Percentiles rank a stretch among this genome's conserved stretches.
These are phyloP conservation scores for Achlya hypogyna DNA, from an alignment of 352 stramenopile species.

Conservation along the genomic window DNA sequence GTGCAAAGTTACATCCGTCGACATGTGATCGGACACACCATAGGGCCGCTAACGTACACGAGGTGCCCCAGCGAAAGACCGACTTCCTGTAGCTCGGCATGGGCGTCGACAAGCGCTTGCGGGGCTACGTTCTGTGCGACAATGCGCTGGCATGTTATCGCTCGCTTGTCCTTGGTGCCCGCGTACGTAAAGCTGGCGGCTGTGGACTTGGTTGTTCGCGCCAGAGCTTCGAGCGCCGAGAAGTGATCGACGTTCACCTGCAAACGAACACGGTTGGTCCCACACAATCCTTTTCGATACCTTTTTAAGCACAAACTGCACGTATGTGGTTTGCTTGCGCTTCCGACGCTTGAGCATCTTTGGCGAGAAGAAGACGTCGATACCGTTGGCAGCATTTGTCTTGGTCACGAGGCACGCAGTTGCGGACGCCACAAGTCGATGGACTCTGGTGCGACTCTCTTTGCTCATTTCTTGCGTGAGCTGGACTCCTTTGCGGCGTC, in stretches of 20 bases:
- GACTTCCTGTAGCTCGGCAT: slow-evolving; percentile 4
- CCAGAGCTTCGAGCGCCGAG: slow-evolving; percentile 47
- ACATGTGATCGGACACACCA: slow-evolving; percentile 26
- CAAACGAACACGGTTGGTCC: neutral
- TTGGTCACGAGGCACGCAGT: slow-evolving; percentile 55
- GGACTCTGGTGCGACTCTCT: slow-evolving; percentile 42
- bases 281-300: slow-evolving; percentile 17
- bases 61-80: slow-evolving; percentile 40
- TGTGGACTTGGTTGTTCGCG: slow-evolving; percentile 32
- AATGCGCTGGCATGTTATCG: slow-evolving; percentile 58
- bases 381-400: slow-evolving; percentile 37
- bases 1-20: neutral
- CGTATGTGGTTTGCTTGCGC: slow-evolving; percentile 35
- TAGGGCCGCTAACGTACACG: slow-evolving; percentile 36
- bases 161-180: slow-evolving; percentile 69
- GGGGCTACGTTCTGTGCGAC: slow-evolving; percentile 39
- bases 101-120: slow-evolving; percentile 34
- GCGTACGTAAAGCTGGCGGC: slow-evolving; percentile 52
- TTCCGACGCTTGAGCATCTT: slow-evolving; percentile 67
- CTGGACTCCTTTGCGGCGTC: slow-evolving; percentile 31
- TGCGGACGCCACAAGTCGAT: slow-evolving; percentile 51
- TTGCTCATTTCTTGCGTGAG: slow-evolving; percentile 54
- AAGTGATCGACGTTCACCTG: slow-evolving; percentile 72
- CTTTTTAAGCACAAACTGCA: slow-evolving; percentile 67
- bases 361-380: slow-evolving; percentile 48